Evolutionary conservation across 1,139 yeast genomes (phyloP), one percentile per base, ranked within the genome.

Genomic region (Pichia sp.): DNA sequence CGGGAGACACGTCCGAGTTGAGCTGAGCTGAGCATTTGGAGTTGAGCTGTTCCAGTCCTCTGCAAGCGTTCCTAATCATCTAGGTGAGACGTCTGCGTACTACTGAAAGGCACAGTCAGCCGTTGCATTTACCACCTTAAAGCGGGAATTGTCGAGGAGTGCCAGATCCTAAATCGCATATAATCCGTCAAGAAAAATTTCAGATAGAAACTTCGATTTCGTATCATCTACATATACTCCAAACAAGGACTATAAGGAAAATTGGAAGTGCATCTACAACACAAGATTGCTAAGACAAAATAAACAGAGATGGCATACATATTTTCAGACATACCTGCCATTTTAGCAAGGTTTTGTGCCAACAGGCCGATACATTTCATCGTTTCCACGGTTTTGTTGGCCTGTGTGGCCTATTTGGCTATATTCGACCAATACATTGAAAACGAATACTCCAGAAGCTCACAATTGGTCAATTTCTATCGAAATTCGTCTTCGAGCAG

Each of bases 341-440:
- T 63, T 46, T 64, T 85, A 58, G 87, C 96, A 41, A 80, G 78
- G 61, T 70, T 79, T 46, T 83, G 93, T 50, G 95, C 97, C 24
- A 83, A 81, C 61, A 81, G 85, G 65, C 99, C 99, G 38, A 90
- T 93, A 63, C 99, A 93, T 71, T 81, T 92, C 57, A 84, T 93
- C 57, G 83, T 91, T 51, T 67, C 83, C 60, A 81, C 92, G 17
- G 79, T 95, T 33, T 73, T 90, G 55, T 72, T 89, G 56, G 95
- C 96, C 2, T 85, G 96, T 9, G 75, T 87, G 55, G 90, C 95
- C 12, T 93, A 90, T 71, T 78, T 90, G 63, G 81, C 93, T 17
- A 82, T 90, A 24, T 85, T 91, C 44, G 96, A 89, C 67, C 86
- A 87, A 61, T 88, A 89, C 64, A 77, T 87, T 12, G 61, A 66